A percentile compares a stretch with the other conserved stretches of the same genome.
phyloP scores from a whole-genome alignment of 148 eudicot species.

The Cornus kousa region DNA sequence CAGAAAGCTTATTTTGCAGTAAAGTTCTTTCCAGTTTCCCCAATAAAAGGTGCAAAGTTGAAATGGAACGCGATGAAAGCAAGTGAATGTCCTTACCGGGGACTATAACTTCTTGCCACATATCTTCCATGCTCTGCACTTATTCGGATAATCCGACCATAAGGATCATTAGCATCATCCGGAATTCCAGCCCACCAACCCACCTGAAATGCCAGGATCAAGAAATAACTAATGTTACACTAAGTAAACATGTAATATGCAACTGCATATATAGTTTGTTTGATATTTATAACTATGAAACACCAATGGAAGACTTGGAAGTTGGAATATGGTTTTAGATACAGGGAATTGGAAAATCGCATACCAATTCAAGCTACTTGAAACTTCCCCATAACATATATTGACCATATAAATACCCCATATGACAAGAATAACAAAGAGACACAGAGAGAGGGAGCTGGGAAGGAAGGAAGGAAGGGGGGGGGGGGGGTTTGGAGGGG shows the following conservation, averaged over 20 bases:
- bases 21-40: background rate
- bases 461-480: no score
- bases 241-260: background rate
- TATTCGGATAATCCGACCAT: constrained; percentile 87
- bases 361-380: no score
- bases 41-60: background rate
- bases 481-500: no score
- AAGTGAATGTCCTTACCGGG: constrained; percentile 48
- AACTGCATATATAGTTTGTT: background rate
- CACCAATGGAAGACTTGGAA: no score
- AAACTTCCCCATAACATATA: no score
- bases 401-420: no score
- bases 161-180: constrained; percentile 64
- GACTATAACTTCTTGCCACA: constrained; percentile 89
- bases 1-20: background rate
- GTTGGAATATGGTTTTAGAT: background rate
- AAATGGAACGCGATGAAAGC: background rate
- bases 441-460: no score
- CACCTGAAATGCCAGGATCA: constrained; percentile 46
- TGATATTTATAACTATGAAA: no score
- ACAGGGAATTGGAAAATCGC: no score
- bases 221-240: background rate
- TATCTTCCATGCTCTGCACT: constrained; percentile 98
- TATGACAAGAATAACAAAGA: no score
- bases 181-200: constrained; percentile 99